phyloP scores from a whole-genome alignment of 139 green algal genomes.

The Dunaliella primolecta region DNA sequence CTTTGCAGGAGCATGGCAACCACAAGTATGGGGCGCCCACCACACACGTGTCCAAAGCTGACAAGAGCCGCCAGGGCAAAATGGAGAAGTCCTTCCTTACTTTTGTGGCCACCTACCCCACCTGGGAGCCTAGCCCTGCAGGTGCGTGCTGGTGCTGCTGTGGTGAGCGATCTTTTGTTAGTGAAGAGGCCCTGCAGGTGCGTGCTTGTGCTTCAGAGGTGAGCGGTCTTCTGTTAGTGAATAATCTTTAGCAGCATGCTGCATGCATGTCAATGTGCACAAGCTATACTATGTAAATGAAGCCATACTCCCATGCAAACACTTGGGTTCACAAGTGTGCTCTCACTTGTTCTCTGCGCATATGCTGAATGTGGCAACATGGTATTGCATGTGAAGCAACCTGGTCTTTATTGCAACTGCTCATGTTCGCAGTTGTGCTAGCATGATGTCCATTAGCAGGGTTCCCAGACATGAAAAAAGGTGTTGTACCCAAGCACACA shows the following conservation, averaged over 20 bases:
- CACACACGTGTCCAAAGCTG: background rate
- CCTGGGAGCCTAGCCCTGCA: slow-evolving; percentile 61
- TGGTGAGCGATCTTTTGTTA: background rate
- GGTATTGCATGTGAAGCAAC: too few relatives aligned
- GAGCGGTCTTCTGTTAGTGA: background rate
- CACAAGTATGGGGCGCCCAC: slow-evolving; percentile 68
- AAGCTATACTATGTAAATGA: too few relatives aligned
- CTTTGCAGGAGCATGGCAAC: slow-evolving; percentile 76
- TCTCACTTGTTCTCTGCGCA: background rate
- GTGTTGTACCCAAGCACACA: too few relatives aligned
- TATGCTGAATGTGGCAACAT: background rate
- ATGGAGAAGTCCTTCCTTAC: slow-evolving; percentile 91
- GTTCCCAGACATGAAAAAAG: too few relatives aligned
- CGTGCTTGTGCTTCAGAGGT: background rate
- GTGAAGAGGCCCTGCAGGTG: background rate
- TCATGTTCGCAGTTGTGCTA: too few relatives aligned
- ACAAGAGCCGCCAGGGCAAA: slow-evolving; percentile 37
- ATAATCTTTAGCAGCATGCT: background rate
- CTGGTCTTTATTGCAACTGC: too few relatives aligned
- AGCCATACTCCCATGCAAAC: too few relatives aligned
- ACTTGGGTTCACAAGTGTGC: too few relatives aligned
- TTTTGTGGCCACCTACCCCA: slow-evolving; percentile 86
- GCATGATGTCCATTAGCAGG: too few relatives aligned
- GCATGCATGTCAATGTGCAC: background rate
- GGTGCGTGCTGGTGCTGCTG: slow-evolving; percentile 51